Conservation (phyloP, 257 asterid species). For the Fraxinus americana region DNA sequence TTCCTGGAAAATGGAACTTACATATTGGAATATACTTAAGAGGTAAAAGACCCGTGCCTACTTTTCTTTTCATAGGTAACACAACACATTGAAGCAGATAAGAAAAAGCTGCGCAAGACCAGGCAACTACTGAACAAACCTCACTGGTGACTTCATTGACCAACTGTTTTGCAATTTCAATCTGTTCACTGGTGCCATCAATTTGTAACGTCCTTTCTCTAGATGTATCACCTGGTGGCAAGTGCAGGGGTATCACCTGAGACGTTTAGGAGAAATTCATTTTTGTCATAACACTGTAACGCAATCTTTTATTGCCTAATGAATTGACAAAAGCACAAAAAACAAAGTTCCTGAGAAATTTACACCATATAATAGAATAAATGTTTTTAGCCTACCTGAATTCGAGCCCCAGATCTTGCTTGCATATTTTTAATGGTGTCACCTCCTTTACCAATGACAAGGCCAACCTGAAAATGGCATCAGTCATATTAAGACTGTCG, state of each 20-base stretch:
- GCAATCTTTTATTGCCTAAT: not conserved
- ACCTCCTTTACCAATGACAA: conserved; percentile 96
- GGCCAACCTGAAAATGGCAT: conserved; percentile 71
- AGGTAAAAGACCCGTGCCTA: not conserved
- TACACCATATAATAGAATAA: not conserved
- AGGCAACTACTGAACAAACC: conserved; percentile 61
- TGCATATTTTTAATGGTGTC: conserved; percentile 93
- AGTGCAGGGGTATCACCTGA: conserved; percentile 92
- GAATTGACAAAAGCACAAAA: not conserved
- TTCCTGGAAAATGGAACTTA: not conserved
- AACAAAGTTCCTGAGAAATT: not conserved
- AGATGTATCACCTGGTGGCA: conserved; percentile 94
- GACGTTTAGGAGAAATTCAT: conserved; percentile 15
- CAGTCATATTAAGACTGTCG: not conserved
- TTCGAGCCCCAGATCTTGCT: conserved; percentile 82
- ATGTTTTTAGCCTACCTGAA: conserved; percentile 53
- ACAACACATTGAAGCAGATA: not conserved
- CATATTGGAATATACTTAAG: not conserved
- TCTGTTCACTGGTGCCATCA: conserved; percentile 85
- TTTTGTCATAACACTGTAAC: not conserved
- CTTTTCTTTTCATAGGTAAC: not conserved
- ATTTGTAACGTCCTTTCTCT: conserved; percentile 88
- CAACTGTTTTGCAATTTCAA: conserved; percentile 79
- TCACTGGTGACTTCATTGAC: conserved; percentile 83
- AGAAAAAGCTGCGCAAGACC: not conserved